Conservation (phyloP, 352 stramenopile species). For the Phytophthora citricola region DNA sequence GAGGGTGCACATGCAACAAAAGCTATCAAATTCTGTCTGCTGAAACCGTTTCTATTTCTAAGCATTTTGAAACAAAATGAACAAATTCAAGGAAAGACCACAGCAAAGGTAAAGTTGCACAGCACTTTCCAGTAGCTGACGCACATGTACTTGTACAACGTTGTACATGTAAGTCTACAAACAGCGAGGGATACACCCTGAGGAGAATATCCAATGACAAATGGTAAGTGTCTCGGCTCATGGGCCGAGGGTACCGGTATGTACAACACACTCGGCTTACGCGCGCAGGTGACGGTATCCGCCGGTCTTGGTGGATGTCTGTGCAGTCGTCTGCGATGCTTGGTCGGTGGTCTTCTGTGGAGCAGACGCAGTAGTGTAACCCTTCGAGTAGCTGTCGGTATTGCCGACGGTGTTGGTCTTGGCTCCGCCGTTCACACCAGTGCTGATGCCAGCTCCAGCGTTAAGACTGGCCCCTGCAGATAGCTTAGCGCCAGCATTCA, state of each 20-base stretch:
- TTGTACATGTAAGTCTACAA: too few relatives aligned
- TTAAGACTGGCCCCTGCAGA: too few relatives aligned
- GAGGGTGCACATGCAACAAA: too few relatives aligned
- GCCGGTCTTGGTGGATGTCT: constrained; percentile 7
- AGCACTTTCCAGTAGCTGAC: not conserved
- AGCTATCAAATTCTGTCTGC: too few relatives aligned
- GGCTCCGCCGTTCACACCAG: not conserved
- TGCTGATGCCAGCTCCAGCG: not conserved
- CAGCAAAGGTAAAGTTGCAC: too few relatives aligned
- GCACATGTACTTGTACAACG: too few relatives aligned
- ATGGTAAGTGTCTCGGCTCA: not conserved
- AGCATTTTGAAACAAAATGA: too few relatives aligned
- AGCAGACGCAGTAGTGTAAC: not conserved
- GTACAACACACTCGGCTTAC: not conserved
- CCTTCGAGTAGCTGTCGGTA: constrained; percentile 15
- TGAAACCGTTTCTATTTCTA: too few relatives aligned
- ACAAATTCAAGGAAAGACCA: too few relatives aligned
- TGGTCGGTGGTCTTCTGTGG: constrained; percentile 4
- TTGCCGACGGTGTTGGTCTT: constrained; percentile 4
- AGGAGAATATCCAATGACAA: not conserved
- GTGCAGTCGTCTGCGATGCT: constrained; percentile 6
- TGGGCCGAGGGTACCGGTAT: not conserved
- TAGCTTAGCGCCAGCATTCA: not conserved
- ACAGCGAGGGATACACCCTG: too few relatives aligned
- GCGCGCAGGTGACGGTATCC: constrained; percentile 15